These are phyloP conservation scores for Lantana camara DNA, from an alignment of 257 asterid genomes.

Conservation along the genomic window DNA sequence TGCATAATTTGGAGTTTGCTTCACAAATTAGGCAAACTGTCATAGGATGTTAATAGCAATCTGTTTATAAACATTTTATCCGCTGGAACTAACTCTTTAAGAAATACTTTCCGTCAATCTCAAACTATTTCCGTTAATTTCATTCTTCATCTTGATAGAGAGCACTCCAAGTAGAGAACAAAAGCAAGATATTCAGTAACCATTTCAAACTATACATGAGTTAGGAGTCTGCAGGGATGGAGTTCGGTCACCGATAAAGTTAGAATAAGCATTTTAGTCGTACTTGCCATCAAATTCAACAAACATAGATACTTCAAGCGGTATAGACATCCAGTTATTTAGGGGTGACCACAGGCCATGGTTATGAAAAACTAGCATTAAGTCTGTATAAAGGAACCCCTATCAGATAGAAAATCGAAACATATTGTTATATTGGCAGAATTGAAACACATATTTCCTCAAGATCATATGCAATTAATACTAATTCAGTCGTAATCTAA, in stretches of 20 bases:
- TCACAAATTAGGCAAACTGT: background rate
- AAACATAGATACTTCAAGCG: background rate
- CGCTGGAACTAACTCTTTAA: background rate
- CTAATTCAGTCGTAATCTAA: background rate
- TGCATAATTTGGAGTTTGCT: constrained; percentile 15
- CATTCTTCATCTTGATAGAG: background rate
- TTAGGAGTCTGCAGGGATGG: no score
- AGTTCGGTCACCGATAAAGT: constrained; percentile 3
- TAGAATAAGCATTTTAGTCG: constrained; percentile 3
- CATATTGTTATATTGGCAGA: background rate
- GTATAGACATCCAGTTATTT: constrained; percentile 4
- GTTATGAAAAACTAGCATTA: no score
- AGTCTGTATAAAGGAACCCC: background rate
- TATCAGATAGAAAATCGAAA: background rate
- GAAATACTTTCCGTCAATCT: background rate
- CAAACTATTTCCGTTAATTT: background rate
- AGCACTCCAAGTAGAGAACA: background rate
- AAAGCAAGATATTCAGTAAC: no score
- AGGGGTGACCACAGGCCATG: background rate
- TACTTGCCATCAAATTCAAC: background rate
- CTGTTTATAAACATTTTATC: background rate
- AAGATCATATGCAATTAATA: background rate
- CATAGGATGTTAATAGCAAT: background rate
- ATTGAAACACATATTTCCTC: background rate
- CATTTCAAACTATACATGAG: no score